Conservation (phyloP, 1,284 basidiomycete species). For the Coriolopsis trogii region DNA sequence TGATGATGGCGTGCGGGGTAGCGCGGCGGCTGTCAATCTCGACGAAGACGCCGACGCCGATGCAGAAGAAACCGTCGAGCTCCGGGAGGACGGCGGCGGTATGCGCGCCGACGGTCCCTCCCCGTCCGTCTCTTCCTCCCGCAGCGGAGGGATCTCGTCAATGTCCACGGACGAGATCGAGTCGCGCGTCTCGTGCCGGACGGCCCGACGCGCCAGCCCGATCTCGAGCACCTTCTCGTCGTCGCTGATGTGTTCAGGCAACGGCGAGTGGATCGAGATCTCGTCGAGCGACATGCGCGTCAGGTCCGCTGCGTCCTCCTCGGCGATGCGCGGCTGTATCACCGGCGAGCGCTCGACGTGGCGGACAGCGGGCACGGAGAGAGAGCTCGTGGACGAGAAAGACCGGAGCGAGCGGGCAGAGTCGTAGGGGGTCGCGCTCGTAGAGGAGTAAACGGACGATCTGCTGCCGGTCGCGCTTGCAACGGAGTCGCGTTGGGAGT, state of each 20-base stretch:
- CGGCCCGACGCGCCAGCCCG: constrained; percentile 15
- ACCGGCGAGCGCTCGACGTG: constrained; percentile 24
- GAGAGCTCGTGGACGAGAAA: constrained; percentile 32
- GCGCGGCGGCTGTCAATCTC: no score
- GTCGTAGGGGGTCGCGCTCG: constrained; percentile 25
- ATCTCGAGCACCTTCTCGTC: constrained; percentile 29
- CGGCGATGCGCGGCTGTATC: constrained; percentile 30
- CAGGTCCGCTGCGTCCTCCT: constrained; percentile 34
- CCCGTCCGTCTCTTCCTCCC: constrained; percentile 34
- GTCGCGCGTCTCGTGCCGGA: constrained; percentile 18
- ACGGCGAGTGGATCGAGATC: constrained; percentile 26
- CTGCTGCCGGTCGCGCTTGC: constrained; percentile 27
- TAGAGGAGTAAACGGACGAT: constrained; percentile 24
- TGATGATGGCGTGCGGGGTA: no score
- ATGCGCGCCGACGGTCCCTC: neutral
- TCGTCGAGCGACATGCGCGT: constrained; percentile 34
- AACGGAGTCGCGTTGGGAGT: constrained; percentile 35
- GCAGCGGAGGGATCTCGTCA: constrained; percentile 42
- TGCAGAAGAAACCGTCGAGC: no score
- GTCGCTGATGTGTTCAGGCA: constrained; percentile 29
- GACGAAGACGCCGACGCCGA: no score
- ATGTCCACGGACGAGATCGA: constrained; percentile 45
- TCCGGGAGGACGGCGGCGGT: neutral
- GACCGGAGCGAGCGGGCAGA: constrained; percentile 35
- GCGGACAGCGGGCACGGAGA: constrained; percentile 23